Evolutionary conservation across 2,329 filamentous ascomycete species (phyloP), one percentile per base, ranked within the genome.

Genomic region (Aspergillus sp.): DNA sequence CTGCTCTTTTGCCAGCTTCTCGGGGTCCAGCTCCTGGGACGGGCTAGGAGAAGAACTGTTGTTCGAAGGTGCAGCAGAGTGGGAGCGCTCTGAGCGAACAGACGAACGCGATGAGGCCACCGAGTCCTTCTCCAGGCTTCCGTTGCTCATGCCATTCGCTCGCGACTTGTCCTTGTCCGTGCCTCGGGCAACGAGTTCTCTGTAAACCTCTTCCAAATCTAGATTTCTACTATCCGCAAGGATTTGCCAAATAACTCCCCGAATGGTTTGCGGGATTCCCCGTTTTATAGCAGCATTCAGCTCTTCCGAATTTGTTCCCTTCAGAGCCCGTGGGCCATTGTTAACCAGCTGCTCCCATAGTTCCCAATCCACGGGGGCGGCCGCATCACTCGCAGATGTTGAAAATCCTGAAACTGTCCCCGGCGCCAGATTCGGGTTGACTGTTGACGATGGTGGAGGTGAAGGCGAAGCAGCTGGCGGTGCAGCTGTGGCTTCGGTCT

Each of bases 201-300:
- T 85, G 77, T 98, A 99, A n/a, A 92, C 84, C 15, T 82, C 77
- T 75, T 99, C 95, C 17, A 99, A 79, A 45, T 96, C 91, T 60
- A 93, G 89, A 66, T 91, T 96, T 75, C 96, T 96, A 77, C 93
- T 97, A 70, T 96, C 91, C 3, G 95, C 92, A 61, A 99, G 79
- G 7, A 98, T 93, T 76, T 99, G 95, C 95, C 95, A 99, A 51
- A 99, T 93, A 2, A 99, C 95, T n/a, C 95, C 96, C 58, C 95
- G 88, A 61, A 99, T 96, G 3, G 93, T 93, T 64, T 89, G 92
- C 1, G 95, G 95, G 57, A 99, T 99, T 33, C 95, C 95, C 40
- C 89, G 90, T 50, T 93, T 90, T 66, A 99, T 97, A 21, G 95
- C 93, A 64, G 84, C 86, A 70, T 93, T 96, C 57, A 99, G 79